Conservation (phyloP, 2,329 filamentous ascomycete species). For the Ophiobolus disseminans region DNA sequence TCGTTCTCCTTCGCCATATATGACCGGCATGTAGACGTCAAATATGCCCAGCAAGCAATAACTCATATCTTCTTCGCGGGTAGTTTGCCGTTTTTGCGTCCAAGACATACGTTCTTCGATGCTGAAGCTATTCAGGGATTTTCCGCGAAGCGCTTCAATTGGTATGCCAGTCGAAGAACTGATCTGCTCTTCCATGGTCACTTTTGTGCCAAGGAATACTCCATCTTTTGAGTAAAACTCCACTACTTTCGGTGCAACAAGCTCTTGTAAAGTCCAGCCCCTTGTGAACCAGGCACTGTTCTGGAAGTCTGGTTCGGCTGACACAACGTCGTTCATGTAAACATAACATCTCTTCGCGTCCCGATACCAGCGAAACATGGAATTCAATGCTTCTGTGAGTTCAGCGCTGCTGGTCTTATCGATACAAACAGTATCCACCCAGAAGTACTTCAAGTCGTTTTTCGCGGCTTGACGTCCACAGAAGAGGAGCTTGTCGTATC, state of each 20-base stretch:
- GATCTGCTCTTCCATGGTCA: slow-evolving; percentile 3
- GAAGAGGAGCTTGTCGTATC: slow-evolving; percentile 14
- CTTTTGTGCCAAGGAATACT: slow-evolving; percentile 5
- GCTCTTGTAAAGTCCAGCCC: too few species aligned
- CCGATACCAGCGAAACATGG: slow-evolving; percentile 23
- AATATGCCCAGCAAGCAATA: slow-evolving; percentile 25
- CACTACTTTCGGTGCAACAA: slow-evolving; percentile 12
- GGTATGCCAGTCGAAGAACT: slow-evolving; percentile 11
- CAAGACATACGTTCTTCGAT: slow-evolving; percentile 19
- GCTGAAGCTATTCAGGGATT: slow-evolving; percentile 14
- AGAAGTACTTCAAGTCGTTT: slow-evolving; percentile 17
- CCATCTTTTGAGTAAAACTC: slow-evolving; percentile 5
- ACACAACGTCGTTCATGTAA: slow-evolving; percentile 10
- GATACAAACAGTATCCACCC: slow-evolving; percentile 26
- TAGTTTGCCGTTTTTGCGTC: slow-evolving; percentile 25
- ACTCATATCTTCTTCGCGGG: slow-evolving; percentile 17
- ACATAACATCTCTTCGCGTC: slow-evolving; percentile 19
- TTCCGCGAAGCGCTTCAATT: neutral
- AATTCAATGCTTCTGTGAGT: slow-evolving; percentile 17
- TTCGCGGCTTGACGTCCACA: slow-evolving; percentile 20
- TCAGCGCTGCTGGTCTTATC: slow-evolving; percentile 16
- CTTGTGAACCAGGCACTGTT: slow-evolving; percentile 24
- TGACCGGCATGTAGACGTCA: slow-evolving; percentile 27
- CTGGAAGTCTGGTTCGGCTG: neutral
- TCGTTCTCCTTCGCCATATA: too few species aligned